Conservation (phyloP, 1,284 basidiomycete species). For the Microbotryum saponariae region DNA sequence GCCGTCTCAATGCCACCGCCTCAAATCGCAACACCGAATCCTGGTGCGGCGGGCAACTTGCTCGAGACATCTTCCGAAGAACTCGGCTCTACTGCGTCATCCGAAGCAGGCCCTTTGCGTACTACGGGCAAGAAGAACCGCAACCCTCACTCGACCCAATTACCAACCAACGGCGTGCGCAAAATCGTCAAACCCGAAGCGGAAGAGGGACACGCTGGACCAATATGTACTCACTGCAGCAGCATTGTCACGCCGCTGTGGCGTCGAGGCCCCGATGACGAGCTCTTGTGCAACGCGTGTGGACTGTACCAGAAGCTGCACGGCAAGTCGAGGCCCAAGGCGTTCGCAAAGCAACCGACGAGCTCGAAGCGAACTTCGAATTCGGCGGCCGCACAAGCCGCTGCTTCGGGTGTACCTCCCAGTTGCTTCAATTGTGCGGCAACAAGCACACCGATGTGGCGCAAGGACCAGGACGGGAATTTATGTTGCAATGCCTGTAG, state of each 20-base stretch:
- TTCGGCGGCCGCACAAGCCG: slow-evolving; percentile 28
- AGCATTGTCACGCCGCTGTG: slow-evolving; percentile 32
- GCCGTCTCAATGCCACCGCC: no score
- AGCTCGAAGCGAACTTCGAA: slow-evolving; percentile 17
- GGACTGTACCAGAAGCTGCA: slow-evolving; percentile 33
- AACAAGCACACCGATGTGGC: slow-evolving; percentile 33
- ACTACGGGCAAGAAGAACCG: slow-evolving; percentile 26
- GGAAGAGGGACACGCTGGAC: slow-evolving; percentile 23
- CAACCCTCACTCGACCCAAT: slow-evolving; percentile 31
- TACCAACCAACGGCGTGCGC: slow-evolving; percentile 14
- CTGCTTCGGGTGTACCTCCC: slow-evolving; percentile 22
- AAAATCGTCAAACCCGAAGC: slow-evolving; percentile 15
- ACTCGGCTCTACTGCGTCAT: no score
- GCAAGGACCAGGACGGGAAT: slow-evolving; percentile 25
- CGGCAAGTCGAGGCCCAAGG: slow-evolving; percentile 26
- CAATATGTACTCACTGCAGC: slow-evolving; percentile 28
- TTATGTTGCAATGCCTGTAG: slow-evolving; percentile 32
- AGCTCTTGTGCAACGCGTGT: slow-evolving; percentile 33
- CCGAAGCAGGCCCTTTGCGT: no score
- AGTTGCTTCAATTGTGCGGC: slow-evolving; percentile 31
- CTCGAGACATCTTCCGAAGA: no score
- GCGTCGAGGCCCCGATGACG: slow-evolving; percentile 31
- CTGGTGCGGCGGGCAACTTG: no score
- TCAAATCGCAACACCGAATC: no score
- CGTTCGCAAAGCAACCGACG: slow-evolving; percentile 21